Conservation (phyloP, 2,329 filamentous ascomycete species). For the Leptographium galeiforme region DNA sequence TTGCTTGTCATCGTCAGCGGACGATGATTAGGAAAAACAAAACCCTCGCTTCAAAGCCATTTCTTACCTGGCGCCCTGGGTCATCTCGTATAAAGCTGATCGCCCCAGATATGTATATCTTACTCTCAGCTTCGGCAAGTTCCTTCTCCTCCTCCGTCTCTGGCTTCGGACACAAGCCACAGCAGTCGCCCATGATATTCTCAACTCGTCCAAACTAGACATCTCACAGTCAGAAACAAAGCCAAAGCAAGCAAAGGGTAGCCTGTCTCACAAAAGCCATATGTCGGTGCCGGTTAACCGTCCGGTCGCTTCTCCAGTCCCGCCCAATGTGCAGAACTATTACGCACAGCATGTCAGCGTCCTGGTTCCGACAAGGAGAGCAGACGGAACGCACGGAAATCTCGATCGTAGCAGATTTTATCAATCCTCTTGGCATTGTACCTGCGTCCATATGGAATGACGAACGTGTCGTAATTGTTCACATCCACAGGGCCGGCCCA, state of each 20-base stretch:
- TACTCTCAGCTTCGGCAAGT: conserved; percentile 55
- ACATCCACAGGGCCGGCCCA: conserved; percentile 69
- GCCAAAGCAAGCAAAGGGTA: background rate
- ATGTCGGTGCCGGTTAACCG: conserved; percentile 68
- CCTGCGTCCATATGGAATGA: conserved; percentile 50
- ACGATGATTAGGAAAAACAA: background rate
- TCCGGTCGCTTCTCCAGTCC: conserved; percentile 65
- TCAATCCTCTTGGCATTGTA: conserved; percentile 61
- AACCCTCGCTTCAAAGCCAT: background rate
- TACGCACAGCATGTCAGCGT: background rate
- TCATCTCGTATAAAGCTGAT: conserved; percentile 68
- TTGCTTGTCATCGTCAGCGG: conserved; percentile 16
- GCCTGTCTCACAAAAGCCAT: conserved; percentile 47
- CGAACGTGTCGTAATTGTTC: conserved; percentile 68
- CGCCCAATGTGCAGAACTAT: conserved; percentile 68
- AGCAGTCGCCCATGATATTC: conserved; percentile 70
- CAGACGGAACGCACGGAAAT: conserved; percentile 35
- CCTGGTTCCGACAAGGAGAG: background rate
- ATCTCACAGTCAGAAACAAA: background rate
- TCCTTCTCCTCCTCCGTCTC: conserved; percentile 58
- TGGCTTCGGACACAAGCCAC: conserved; percentile 61
- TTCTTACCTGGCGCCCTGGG: conserved; percentile 52
- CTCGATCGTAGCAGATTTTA: conserved; percentile 68
- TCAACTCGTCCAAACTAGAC: conserved; percentile 52
- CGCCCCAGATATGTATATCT: conserved; percentile 62